phyloP scores from a whole-genome alignment of 306 rosid species.

The Malus orientalis region DNA sequence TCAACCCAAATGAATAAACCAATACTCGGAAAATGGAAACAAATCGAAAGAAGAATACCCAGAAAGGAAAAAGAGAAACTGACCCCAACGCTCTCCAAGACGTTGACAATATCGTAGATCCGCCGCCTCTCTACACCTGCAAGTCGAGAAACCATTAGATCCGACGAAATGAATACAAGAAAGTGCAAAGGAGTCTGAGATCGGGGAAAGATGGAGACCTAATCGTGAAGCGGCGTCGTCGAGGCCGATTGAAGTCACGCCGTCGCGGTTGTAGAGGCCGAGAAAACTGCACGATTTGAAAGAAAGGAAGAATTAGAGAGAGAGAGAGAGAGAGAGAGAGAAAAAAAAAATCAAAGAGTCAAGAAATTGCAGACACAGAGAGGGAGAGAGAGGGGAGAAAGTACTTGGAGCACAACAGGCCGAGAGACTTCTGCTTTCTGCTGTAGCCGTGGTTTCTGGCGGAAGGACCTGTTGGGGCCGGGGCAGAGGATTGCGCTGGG shows the following conservation, averaged over 20 bases:
- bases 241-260: constrained; percentile 58
- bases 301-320: not conserved
- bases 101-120: constrained; percentile 91
- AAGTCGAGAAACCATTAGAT: not conserved
- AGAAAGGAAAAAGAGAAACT: not conserved
- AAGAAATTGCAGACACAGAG: not conserved
- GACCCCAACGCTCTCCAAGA: constrained; percentile 85
- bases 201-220: constrained; percentile 33
- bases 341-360: too few species aligned
- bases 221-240: constrained; percentile 80
- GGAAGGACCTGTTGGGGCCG: constrained; percentile 12
- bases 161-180: not conserved
- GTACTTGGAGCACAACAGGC: constrained; percentile 92
- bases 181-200: not conserved
- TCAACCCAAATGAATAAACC: not conserved
- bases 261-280: constrained; percentile 64
- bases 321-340: too few species aligned
- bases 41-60: not conserved
- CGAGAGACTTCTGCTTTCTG: constrained; percentile 48
- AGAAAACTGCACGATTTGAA: constrained; percentile 38
- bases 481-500: not conserved
- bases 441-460: constrained; percentile 28
- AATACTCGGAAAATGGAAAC: not conserved
- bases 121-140: constrained; percentile 87
- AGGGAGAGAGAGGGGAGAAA: not conserved